Base-by-base conservation (phyloP, 139 green algal species). In the Coelastrella sp. region DNA sequence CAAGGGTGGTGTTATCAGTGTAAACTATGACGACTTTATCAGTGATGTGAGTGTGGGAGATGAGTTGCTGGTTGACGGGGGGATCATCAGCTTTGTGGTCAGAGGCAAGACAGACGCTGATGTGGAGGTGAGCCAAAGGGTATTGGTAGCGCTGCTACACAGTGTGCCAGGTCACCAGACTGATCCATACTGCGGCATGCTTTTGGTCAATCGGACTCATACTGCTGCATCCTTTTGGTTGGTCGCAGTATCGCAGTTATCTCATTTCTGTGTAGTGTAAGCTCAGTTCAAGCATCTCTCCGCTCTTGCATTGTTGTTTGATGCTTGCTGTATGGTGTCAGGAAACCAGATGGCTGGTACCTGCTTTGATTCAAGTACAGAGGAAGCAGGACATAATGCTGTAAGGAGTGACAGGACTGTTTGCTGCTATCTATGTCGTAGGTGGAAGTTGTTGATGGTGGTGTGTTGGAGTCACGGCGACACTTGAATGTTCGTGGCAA, bases 401-500 rank as follows among this genome's bases (percentile, higher is more conserved):
- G n/a, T n/a, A n/a, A n/a, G n/a, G n/a, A n/a, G 57, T 66, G 57
- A 17, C 19, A 8, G 7, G 21, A 23, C 57, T 66, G 57, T 6
- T 66, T 27, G 27, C 13, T 9, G 27, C 19, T n/a, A 11, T 34
- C 2, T 57, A 27, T 23, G 19, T 30, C 23, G 4, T 37, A 84
- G 76, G 76, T 84, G 4, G 72, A 90, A 64, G 92, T 96, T 19
- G 88, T 96, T 9, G 94, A 97, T 80, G 92, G 90, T n/a, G 94
- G 94, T 17, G 81, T 74, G 51, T 83, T 97, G 87, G 90, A 89
- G 15, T 93, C 84, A 4, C 86, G 92, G 67, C 88, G 94, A 27
- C 94, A 97, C 87, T 90, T 97, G 34, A 97, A 97, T 88, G 93
- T 97, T 67, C 87, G 94, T 30, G 94, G 94, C 67, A 96, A 96